Evolutionary conservation across 371 early-diverging fungal genomes (phyloP).

Genomic region (Mucor piriformis): DNA sequence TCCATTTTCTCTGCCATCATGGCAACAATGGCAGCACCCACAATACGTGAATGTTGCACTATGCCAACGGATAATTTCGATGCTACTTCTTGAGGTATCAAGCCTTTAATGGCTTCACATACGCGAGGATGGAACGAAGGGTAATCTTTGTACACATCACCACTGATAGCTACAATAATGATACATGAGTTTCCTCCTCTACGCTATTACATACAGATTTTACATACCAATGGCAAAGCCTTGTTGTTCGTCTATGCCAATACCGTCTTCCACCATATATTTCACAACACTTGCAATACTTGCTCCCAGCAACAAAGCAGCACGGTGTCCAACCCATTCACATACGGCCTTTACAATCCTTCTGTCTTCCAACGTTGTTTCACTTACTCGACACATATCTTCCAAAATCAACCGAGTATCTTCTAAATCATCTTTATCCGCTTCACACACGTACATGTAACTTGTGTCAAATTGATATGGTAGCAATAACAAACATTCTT

Average conservation of each 20-base stretch:
- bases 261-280: constrained; percentile 39
- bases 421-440: constrained; percentile 40
- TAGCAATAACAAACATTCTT: constrained; percentile 39
- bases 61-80: constrained; percentile 48
- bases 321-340: constrained; percentile 46
- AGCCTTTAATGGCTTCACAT: constrained; percentile 43
- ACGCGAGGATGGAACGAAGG: constrained; percentile 51
- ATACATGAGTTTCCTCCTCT: too few relatives aligned
- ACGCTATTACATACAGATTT: too few relatives aligned
- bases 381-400: constrained; percentile 43
- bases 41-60: constrained; percentile 51
- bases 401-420: constrained; percentile 49
- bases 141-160: constrained; percentile 52
- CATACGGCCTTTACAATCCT: constrained; percentile 48
- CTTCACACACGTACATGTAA: constrained; percentile 70
- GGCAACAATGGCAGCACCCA: constrained; percentile 55
- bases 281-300: constrained; percentile 45
- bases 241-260: constrained; percentile 34
- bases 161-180: constrained; percentile 47
- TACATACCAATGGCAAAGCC: constrained; percentile 48
- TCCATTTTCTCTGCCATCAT: constrained; percentile 53
- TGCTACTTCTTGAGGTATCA: constrained; percentile 45
- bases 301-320: constrained; percentile 44
- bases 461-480: constrained; percentile 82
- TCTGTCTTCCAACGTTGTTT: constrained; percentile 42